Percentiles rank a stretch among this genome's conserved stretches.
These are phyloP conservation scores for Discostella stelligeroides DNA, from an alignment of 108 stramenopile genomes.

Conservation along the genomic window DNA sequence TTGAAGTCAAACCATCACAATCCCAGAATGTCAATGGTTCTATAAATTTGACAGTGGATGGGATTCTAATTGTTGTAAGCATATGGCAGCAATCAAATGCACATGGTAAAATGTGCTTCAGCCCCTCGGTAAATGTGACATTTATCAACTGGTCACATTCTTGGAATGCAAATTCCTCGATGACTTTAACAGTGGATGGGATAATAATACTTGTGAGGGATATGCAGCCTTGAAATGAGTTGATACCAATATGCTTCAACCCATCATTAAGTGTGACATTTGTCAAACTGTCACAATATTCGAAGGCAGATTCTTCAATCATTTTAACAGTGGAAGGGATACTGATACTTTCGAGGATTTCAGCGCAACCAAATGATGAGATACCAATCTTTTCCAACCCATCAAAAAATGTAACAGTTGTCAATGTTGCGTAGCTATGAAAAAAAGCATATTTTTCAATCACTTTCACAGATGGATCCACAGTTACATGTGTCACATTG, in stretches of 20 bases:
- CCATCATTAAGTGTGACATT: background rate
- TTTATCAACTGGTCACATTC: no score
- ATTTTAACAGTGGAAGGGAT: background rate
- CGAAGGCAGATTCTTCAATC: background rate
- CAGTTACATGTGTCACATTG: background rate
- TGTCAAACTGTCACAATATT: background rate
- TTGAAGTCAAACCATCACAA: no score
- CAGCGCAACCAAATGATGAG: background rate
- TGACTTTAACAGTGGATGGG: no score
- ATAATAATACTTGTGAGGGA: no score
- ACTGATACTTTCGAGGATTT: background rate
- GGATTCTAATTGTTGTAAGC: no score
- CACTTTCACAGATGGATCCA: background rate
- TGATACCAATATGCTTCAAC: background rate
- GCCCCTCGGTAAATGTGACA: no score
- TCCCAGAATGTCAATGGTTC: no score
- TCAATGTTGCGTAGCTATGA: no score
- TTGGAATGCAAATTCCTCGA: no score
- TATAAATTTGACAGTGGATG: no score
- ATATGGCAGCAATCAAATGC: no score
- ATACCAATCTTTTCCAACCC: background rate
- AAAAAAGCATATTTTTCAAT: background rate
- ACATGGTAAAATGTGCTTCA: no score
- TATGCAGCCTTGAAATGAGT: background rate
- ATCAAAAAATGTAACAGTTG: background rate